phyloP scores from a whole-genome alignment of 805 yeast species.

The Candida pseudofarinosa region DNA sequence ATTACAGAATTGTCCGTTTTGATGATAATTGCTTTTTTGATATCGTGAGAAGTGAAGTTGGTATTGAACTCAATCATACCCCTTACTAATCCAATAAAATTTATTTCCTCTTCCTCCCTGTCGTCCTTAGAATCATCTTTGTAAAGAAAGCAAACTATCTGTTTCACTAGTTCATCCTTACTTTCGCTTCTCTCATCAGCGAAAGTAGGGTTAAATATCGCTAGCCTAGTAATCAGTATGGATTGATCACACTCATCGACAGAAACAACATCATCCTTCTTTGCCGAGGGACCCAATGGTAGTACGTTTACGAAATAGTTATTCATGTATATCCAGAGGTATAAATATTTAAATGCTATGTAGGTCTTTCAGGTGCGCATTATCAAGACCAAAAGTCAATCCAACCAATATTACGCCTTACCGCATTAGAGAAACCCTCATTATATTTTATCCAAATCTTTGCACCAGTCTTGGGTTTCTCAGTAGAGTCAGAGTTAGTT shows the following conservation, averaged over 20 bases:
- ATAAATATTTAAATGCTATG: background rate
- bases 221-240: conserved; percentile 5
- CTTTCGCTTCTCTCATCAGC: conserved; percentile 21
- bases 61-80: conserved; percentile 31
- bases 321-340: conserved; percentile 14
- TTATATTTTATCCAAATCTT: conserved; percentile 81
- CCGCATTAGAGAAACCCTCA: conserved; percentile 92
- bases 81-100: conserved; percentile 31
- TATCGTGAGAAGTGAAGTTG: conserved; percentile 15
- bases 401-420: conserved; percentile 80
- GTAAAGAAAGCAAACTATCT: conserved; percentile 28
- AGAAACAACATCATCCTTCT: background rate
- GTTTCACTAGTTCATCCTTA: conserved; percentile 27
- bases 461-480: conserved; percentile 3
- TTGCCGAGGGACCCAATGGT: conserved; percentile 12
- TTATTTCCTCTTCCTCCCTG: conserved; percentile 20
- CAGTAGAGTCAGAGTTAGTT: conserved; percentile 34
- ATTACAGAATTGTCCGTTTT: conserved; percentile 22
- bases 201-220: conserved; percentile 30
- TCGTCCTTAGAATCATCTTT: conserved; percentile 5
- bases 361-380: background rate
- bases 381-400: conserved; percentile 48
- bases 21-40: conserved; percentile 16
- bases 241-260: background rate
- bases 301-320: conserved; percentile 28